phyloP scores from a whole-genome alignment of 1,139 yeast genomes.

The Hansenula anomala region DNA sequence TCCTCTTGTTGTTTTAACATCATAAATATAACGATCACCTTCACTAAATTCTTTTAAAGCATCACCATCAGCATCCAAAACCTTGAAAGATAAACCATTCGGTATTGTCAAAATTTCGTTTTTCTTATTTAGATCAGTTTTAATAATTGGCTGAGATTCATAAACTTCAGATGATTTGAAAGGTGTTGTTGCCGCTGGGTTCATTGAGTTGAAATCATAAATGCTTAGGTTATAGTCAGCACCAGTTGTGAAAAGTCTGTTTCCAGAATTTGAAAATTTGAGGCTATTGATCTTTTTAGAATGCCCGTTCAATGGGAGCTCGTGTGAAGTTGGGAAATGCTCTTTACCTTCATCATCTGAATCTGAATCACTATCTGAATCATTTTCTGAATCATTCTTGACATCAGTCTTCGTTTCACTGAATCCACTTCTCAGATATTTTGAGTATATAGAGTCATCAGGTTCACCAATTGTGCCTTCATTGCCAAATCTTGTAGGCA shows the following conservation, averaged over 20 bases:
- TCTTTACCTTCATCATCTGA: constrained; percentile 10
- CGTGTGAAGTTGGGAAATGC: constrained; percentile 18
- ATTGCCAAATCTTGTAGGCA: constrained; percentile 3
- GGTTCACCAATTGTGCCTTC: neutral
- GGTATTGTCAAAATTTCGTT: constrained; percentile 6
- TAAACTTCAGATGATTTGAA: constrained; percentile 5
- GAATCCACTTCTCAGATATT: neutral
- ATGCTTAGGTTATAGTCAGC: constrained; percentile 6
- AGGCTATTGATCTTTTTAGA: constrained; percentile 7
- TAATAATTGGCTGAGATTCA: constrained; percentile 10
- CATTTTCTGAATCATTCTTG: neutral
- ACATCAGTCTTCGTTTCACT: neutral
- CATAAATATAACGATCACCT: constrained; percentile 23
- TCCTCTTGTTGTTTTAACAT: constrained; percentile 21
- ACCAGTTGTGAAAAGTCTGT: constrained; percentile 5
- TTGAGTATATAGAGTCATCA: neutral
- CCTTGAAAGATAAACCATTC: constrained; percentile 11
- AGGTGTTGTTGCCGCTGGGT: constrained; percentile 7
- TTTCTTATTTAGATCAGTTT: constrained; percentile 4
- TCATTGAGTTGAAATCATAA: constrained; percentile 13
- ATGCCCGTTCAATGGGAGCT: constrained; percentile 4
- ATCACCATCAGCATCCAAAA: constrained; percentile 11
- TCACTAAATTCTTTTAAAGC: constrained; percentile 9
- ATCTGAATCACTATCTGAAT: constrained; percentile 1
- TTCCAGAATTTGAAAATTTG: constrained; percentile 7